phyloP scores from a whole-genome alignment of 1,284 basidiomycete genomes.

The Ceratobasidium sp. region DNA sequence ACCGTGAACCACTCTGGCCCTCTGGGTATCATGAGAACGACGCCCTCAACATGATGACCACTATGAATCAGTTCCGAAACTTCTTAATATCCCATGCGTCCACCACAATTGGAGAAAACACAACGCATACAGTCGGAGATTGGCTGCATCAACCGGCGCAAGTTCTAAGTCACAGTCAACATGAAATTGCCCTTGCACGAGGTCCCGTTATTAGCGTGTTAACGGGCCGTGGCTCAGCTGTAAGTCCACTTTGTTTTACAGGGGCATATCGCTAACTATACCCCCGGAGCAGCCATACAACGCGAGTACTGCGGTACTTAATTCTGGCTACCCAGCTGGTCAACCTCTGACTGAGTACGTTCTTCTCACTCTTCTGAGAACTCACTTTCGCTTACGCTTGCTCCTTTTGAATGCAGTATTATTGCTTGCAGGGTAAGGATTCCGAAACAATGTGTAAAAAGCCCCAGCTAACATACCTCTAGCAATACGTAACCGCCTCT shows the following conservation, averaged over 20 bases:
- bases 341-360: slow-evolving; percentile 40
- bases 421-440: slow-evolving; percentile 28
- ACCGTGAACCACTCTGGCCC: slow-evolving; percentile 83
- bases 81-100: slow-evolving; percentile 68
- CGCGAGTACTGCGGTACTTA: slow-evolving; percentile 31
- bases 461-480: background rate
- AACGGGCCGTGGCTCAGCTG: slow-evolving; percentile 83
- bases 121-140: slow-evolving; percentile 45
- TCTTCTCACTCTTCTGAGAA: background rate
- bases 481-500: slow-evolving; percentile 43
- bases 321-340: slow-evolving; percentile 37
- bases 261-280: background rate
- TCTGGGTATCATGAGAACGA: slow-evolving; percentile 74
- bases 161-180: slow-evolving; percentile 70
- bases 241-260: slow-evolving; percentile 56
- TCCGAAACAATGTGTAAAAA: background rate
- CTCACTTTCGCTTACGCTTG: background rate
- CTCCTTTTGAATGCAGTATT: slow-evolving; percentile 5
- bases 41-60: slow-evolving; percentile 72
- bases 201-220: slow-evolving; percentile 77
- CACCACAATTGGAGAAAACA: slow-evolving; percentile 59
- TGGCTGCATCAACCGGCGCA: slow-evolving; percentile 73
- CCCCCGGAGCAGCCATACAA: slow-evolving; percentile 9
- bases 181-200: slow-evolving; percentile 79
- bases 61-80: slow-evolving; percentile 80